Percentiles rank a stretch among this genome's conserved stretches.
These are phyloP conservation scores for Sorghum bicolor DNA, from an alignment of 176 grass and related monocot genomes.

Conservation along the genomic window Sorghum_bicolor_NCBIv3 NC_012876.2:64922001-64922500, in stretches of 20 bases:
- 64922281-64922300: background rate
- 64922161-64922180: background rate
- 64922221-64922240: background rate
- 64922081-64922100: slow-evolving; percentile 73
- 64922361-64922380: background rate
- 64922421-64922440: background rate
- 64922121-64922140: background rate
- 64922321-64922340: background rate
- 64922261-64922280: background rate
- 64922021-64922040: slow-evolving; percentile 38
- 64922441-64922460: slow-evolving; percentile 6
- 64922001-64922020: background rate
- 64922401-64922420: background rate
- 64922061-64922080: slow-evolving; percentile 51
- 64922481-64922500: slow-evolving; percentile 91
- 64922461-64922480: slow-evolving; percentile 80
- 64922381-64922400: background rate
- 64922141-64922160: background rate
- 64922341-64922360: background rate
- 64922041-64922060: slow-evolving; percentile 51
- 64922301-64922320: background rate
- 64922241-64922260: background rate
- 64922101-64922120: background rate
- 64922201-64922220: background rate
- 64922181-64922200: background rate